A percentile compares a stretch with the other conserved stretches of the same genome.
Conservation (phyloP, 2,329 filamentous ascomycete species). For the Tolypocladium inflatum region DNA sequence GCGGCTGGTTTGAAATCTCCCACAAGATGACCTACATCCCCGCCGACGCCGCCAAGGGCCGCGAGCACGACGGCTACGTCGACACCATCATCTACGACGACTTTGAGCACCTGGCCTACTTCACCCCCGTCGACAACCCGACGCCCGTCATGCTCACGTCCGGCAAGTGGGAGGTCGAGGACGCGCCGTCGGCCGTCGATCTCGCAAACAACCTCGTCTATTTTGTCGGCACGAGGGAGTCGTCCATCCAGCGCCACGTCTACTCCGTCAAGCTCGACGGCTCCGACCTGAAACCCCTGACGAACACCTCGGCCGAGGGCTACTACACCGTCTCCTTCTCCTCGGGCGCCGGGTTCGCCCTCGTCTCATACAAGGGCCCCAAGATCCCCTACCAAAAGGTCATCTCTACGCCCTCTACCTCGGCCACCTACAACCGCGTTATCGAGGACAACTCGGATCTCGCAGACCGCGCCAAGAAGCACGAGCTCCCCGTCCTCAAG, state of each 20-base stretch:
- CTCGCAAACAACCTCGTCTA: constrained; percentile 81
- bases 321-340: constrained; percentile 85
- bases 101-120: constrained; percentile 89
- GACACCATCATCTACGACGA: constrained; percentile 82
- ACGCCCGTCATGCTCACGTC: constrained; percentile 80
- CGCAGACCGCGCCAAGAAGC: constrained; percentile 57
- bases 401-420: constrained; percentile 67
- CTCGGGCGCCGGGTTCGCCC: constrained; percentile 65
- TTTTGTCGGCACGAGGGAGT: constrained; percentile 78
- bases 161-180: constrained; percentile 85
- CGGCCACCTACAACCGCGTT: constrained; percentile 52
- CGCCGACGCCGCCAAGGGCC: constrained; percentile 66
- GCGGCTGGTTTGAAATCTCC: constrained; percentile 94
- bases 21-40: constrained; percentile 81
- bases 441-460: constrained; percentile 73
- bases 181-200: constrained; percentile 77
- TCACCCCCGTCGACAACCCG: constrained; percentile 74
- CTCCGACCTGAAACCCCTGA: constrained; percentile 61
- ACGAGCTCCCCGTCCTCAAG: constrained; percentile 73
- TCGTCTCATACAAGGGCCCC: constrained; percentile 80
- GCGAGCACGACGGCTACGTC: constrained; percentile 80
- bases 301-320: constrained; percentile 61
- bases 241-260: constrained; percentile 80
- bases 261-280: constrained; percentile 86
- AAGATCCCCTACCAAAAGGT: constrained; percentile 86